phyloP scores from a whole-genome alignment of 139 green algal species.

The Chlamydomonas applanata region DNA sequence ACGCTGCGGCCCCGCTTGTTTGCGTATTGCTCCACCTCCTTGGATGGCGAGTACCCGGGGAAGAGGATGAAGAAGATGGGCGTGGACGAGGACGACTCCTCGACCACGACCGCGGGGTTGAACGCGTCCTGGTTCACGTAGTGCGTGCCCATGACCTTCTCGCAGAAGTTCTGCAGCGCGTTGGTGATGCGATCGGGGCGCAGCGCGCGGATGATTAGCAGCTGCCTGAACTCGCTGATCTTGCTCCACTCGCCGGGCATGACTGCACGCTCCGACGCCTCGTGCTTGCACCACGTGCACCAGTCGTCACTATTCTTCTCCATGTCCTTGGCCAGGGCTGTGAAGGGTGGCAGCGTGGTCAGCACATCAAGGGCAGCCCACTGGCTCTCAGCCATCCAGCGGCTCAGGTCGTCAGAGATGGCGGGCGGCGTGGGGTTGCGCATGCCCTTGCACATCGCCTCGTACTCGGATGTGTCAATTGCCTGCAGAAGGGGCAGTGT shows the following conservation, averaged over 20 bases:
- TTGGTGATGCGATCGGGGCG: constrained; percentile 81
- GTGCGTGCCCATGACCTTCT: constrained; percentile 53
- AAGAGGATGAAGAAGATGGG: constrained; percentile 92
- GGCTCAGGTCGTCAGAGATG: constrained; percentile 77
- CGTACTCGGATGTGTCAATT: constrained; percentile 75
- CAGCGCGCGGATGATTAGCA: constrained; percentile 70
- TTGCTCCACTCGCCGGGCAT: constrained; percentile 81
- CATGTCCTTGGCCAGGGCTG: constrained; percentile 74
- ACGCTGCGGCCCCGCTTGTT: constrained; percentile 64
- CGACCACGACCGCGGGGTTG: constrained; percentile 61
- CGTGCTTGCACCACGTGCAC: constrained; percentile 67
- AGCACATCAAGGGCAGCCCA: constrained; percentile 75
- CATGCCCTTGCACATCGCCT: constrained; percentile 67
- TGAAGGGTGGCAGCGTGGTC: constrained; percentile 56
- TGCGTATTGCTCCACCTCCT: constrained; percentile 84
- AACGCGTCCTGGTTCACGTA: constrained; percentile 80
- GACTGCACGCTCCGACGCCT: constrained; percentile 57
- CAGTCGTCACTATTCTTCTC: constrained; percentile 84
- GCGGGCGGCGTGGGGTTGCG: constrained; percentile 58
- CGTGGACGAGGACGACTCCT: constrained; percentile 64
- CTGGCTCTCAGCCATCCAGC: constrained; percentile 79
- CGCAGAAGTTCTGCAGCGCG: constrained; percentile 63
- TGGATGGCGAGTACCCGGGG: constrained; percentile 81
- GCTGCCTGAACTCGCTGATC: constrained; percentile 69
- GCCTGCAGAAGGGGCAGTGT: constrained; percentile 26